Evolutionary conservation across 2,329 filamentous ascomycete species (phyloP).

Genomic region (Phialophora macrospora): DNA sequence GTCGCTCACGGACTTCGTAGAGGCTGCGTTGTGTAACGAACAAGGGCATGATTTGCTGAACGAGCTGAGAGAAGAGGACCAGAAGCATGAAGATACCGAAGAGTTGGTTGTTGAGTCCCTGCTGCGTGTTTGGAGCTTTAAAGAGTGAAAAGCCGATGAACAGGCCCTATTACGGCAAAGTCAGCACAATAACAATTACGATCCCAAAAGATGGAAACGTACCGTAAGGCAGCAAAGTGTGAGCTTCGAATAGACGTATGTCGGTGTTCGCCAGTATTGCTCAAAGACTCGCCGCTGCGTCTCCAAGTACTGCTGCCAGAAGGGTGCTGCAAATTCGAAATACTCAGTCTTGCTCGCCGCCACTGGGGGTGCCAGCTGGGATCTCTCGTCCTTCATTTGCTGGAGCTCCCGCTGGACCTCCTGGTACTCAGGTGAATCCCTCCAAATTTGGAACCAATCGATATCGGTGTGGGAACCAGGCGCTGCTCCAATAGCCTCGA

Average conservation of each 20-base stretch:
- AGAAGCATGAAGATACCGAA: slow-evolving; percentile 41
- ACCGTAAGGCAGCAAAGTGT: slow-evolving; percentile 65
- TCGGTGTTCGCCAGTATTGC: slow-evolving; percentile 84
- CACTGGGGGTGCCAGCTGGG: slow-evolving; percentile 50
- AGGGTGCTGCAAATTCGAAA: slow-evolving; percentile 80
- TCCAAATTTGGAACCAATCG: slow-evolving; percentile 69
- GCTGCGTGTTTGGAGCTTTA: slow-evolving; percentile 32
- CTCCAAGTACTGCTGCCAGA: slow-evolving; percentile 67
- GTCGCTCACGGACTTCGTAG: slow-evolving; percentile 65
- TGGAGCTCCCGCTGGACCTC: slow-evolving; percentile 62
- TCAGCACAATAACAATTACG: slow-evolving; percentile 6
- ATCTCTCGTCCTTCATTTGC: slow-evolving; percentile 73
- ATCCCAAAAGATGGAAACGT: slow-evolving; percentile 8
- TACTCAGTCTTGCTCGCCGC: slow-evolving; percentile 49
- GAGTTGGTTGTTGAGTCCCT: slow-evolving; percentile 40
- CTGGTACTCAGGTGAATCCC: slow-evolving; percentile 60
- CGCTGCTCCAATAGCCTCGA: slow-evolving; percentile 56
- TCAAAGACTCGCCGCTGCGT: slow-evolving; percentile 78
- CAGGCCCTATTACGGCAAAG: slow-evolving; percentile 41
- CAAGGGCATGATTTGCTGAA: slow-evolving; percentile 59
- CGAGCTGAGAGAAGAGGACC: slow-evolving; percentile 38
- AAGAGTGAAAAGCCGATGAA: slow-evolving; percentile 41
- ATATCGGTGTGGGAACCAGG: slow-evolving; percentile 66
- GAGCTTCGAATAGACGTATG: slow-evolving; percentile 84
- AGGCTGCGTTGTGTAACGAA: slow-evolving; percentile 64